These are phyloP conservation scores for Tolypocladium pustulatum DNA, from an alignment of 2,329 filamentous ascomycete species.

Conservation along the genomic window DNA sequence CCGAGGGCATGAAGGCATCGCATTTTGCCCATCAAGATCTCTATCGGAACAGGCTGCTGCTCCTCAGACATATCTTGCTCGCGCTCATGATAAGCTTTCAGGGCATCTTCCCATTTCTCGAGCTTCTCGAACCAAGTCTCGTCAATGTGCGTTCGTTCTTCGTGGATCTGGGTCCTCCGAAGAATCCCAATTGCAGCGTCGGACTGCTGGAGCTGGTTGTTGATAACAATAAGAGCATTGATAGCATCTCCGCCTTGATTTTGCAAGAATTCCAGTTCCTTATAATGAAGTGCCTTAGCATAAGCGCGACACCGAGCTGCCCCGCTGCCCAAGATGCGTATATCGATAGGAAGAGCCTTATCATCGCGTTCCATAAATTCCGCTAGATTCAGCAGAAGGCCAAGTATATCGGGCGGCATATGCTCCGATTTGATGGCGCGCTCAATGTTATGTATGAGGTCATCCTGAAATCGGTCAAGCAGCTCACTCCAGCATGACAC, in stretches of 20 bases:
- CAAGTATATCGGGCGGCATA: conserved; percentile 88
- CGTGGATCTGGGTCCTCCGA: conserved; percentile 88
- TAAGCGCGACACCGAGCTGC: conserved; percentile 96
- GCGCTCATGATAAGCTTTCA: conserved; percentile 82
- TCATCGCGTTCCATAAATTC: conserved; percentile 99
- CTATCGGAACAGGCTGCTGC: conserved; percentile 59
- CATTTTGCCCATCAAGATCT: conserved; percentile 99
- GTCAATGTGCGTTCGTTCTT: conserved; percentile 82
- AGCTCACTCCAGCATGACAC: conserved; percentile 98
- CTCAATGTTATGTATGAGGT: conserved; percentile 91
- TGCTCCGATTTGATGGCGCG: conserved; percentile 89
- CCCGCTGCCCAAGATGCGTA: conserved; percentile 85
- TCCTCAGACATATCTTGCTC: conserved; percentile 57
- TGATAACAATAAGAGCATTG: conserved; percentile 95
- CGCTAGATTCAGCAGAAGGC: conserved; percentile 85
- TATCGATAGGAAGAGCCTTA: conserved; percentile 94
- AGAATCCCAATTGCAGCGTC: conserved; percentile 97
- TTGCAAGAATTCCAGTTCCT: conserved; percentile 94
- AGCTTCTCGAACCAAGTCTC: conserved; percentile 99
- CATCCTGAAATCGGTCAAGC: conserved; percentile 93
- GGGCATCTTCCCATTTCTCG: conserved; percentile 93
- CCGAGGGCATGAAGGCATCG: conserved; percentile 91
- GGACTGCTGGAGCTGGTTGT: conserved; percentile 96
- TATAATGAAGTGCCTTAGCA: conserved; percentile 95
- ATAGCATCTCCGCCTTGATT: conserved; percentile 94